phyloP scores from a whole-genome alignment of 805 yeast genomes.

The Nakazawaea anatomiae region DNA sequence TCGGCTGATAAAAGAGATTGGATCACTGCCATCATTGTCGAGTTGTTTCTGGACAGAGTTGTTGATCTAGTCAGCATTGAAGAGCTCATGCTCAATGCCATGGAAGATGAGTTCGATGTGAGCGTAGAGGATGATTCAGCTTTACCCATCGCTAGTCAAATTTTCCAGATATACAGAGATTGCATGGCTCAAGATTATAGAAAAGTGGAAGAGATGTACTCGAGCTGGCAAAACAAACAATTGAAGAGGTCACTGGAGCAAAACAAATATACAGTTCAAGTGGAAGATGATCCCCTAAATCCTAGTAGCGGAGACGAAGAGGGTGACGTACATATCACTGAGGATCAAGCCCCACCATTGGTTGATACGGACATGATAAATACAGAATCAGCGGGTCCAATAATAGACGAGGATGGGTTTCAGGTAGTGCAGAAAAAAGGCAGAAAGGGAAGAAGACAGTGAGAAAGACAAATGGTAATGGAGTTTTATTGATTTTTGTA shows the following conservation, averaged over 20 bases:
- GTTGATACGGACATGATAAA: slow-evolving; percentile 7
- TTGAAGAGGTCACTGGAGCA: slow-evolving; percentile 25
- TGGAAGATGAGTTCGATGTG: slow-evolving; percentile 93
- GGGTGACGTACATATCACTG: slow-evolving; percentile 22
- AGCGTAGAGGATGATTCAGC: slow-evolving; percentile 88
- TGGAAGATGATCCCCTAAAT: slow-evolving; percentile 57
- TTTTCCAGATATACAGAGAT: slow-evolving; percentile 62
- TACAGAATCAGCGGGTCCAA: slow-evolving; percentile 42
- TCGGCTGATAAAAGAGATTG: slow-evolving; percentile 92
- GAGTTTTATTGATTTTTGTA: neutral
- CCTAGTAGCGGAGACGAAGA: slow-evolving; percentile 50
- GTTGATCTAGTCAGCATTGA: slow-evolving; percentile 80
- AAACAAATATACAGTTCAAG: slow-evolving; percentile 28
- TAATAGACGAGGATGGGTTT: slow-evolving; percentile 92
- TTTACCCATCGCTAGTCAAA: slow-evolving; percentile 58
- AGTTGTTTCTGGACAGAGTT: slow-evolving; percentile 58
- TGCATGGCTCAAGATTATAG: slow-evolving; percentile 48
- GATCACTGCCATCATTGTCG: slow-evolving; percentile 80
- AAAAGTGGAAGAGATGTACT: slow-evolving; percentile 53
- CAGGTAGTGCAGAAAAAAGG: slow-evolving; percentile 77
- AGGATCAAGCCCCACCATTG: slow-evolving; percentile 14
- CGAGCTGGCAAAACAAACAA: slow-evolving; percentile 52
- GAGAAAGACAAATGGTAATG: neutral
- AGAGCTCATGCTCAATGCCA: slow-evolving; percentile 77
- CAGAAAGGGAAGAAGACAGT: slow-evolving; percentile 30